phyloP scores from a whole-genome alignment of 208 protist genomes.

The Leptomonas pyrrhocoris region DNA sequence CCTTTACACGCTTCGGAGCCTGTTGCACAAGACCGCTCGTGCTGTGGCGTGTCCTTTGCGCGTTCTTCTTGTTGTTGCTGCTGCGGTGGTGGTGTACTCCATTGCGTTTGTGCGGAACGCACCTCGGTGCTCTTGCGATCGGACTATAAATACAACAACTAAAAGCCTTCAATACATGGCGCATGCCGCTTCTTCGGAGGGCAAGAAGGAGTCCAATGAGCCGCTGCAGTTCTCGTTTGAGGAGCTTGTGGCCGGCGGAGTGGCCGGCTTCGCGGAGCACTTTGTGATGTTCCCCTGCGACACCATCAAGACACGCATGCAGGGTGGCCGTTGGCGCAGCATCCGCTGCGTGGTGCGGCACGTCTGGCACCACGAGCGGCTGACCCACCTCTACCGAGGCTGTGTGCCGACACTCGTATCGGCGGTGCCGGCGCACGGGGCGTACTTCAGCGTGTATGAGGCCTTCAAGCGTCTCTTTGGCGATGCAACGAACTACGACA shows the following conservation, averaged over 20 bases:
- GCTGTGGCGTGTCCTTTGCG: no score
- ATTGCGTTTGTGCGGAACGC: background rate
- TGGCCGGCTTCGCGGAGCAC: slow-evolving; percentile 92
- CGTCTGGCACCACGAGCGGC: slow-evolving; percentile 57
- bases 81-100: background rate
- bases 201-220: slow-evolving; percentile 4
- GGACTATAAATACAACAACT: background rate
- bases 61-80: background rate
- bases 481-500: slow-evolving; percentile 43
- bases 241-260: slow-evolving; percentile 78
- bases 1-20: no score
- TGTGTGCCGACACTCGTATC: slow-evolving; percentile 78
- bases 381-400: slow-evolving; percentile 83
- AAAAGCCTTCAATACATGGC: slow-evolving; percentile 22
- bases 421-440: slow-evolving; percentile 91
- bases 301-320: slow-evolving; percentile 93
- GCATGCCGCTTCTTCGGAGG: slow-evolving; percentile 18
- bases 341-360: slow-evolving; percentile 40
- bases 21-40: no score
- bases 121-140: background rate
- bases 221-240: slow-evolving; percentile 42
- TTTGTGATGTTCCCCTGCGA: slow-evolving; percentile 95
- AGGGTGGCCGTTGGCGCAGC: slow-evolving; percentile 43
- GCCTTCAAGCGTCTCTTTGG: slow-evolving; percentile 77
- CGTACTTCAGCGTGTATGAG: slow-evolving; percentile 94